Base-by-base conservation (phyloP, 148 eudicot genomes). In the Mesembryanthemum crystallinum region DNA sequence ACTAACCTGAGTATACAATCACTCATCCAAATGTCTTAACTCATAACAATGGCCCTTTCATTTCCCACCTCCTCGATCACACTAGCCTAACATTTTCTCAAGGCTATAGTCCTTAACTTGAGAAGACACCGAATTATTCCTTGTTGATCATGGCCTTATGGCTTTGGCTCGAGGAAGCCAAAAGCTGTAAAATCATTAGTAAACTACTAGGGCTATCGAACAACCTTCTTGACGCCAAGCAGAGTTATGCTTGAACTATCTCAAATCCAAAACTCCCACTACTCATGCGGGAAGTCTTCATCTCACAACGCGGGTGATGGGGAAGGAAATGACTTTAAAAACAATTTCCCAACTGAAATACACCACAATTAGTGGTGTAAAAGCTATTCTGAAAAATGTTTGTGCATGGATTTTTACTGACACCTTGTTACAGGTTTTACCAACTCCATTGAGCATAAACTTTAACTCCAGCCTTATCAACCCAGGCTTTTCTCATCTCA, bases 371-470 rank as follows among this genome's bases (percentile, higher is more conserved):
- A 75, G 82, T 73, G 77, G 82, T 52, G 64, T 84, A 1, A 84
- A 84, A 73, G 24, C 74, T 8, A 67, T 54, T 32, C 29, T 84
- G 12, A 67, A 32, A 6, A 42, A 78, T 23, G 82, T 84, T 15
- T 84, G 85, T 71, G 30, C 82, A 25, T 62, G 78, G 75, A 27
- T 76, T 65, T 84, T 81, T 49, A 81, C 74, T 39, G 87, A 84
- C 67, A 76, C 81, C 37, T 60, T 84, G 42, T 30, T 78, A 23
- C 82, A 73, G n/a, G 78, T 79, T 28, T 73, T 82, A 30, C 73
- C 82, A 8, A 43, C 28, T 0, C 2, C n/a, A n/a, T n/a, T n/a
- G n/a, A n/a, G n/a, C n/a, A n/a, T n/a, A n/a, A 68, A 47, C 43
- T 32, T 55, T 60, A 54, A 47, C 14, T n/a, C n/a, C n/a, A n/a